phyloP scores from a whole-genome alignment of 768 basidiomycete species.

The Royoungia palumana region DNA sequence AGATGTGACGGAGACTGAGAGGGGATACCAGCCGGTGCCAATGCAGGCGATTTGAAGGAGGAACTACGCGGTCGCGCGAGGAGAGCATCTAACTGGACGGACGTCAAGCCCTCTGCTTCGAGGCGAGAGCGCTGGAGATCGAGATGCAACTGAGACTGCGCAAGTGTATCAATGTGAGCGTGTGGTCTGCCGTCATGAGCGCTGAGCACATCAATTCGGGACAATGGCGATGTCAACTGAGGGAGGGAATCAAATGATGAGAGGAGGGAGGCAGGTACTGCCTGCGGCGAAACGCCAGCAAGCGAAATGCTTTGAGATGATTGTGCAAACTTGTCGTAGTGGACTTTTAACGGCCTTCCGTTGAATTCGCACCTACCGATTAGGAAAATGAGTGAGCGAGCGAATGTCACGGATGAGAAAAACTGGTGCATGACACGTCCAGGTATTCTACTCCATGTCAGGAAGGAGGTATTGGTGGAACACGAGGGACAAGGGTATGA shows the following conservation, averaged over 20 bases:
- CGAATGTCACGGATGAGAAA: neutral
- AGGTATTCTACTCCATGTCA: neutral
- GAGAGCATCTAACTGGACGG: conserved; percentile 28
- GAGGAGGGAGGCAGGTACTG: conserved; percentile 10
- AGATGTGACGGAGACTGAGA: conserved; percentile 23
- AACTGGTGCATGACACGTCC: neutral
- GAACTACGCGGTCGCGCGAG: conserved; percentile 22
- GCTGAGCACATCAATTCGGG: conserved; percentile 22
- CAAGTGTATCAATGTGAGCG: conserved; percentile 21
- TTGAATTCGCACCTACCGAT: conserved; percentile 76
- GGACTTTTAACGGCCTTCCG: conserved; percentile 83
- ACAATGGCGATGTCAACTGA: conserved; percentile 21
- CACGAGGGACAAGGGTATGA: neutral
- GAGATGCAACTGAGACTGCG: conserved; percentile 24
- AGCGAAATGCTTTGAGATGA: conserved; percentile 27
- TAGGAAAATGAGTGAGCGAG: conserved; percentile 3
- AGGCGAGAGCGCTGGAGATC: conserved; percentile 27
- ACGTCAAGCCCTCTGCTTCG: conserved; percentile 23
- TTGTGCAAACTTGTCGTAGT: conserved; percentile 79
- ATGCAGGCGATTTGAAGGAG: conserved; percentile 25
- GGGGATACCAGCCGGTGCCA: conserved; percentile 11
- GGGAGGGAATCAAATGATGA: conserved; percentile 22
- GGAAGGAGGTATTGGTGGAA: neutral
- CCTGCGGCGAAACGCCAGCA: conserved; percentile 23
- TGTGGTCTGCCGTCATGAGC: conserved; percentile 22